Conservation (phyloP, 768 basidiomycete species). For the Mycena capillaripes region DNA sequence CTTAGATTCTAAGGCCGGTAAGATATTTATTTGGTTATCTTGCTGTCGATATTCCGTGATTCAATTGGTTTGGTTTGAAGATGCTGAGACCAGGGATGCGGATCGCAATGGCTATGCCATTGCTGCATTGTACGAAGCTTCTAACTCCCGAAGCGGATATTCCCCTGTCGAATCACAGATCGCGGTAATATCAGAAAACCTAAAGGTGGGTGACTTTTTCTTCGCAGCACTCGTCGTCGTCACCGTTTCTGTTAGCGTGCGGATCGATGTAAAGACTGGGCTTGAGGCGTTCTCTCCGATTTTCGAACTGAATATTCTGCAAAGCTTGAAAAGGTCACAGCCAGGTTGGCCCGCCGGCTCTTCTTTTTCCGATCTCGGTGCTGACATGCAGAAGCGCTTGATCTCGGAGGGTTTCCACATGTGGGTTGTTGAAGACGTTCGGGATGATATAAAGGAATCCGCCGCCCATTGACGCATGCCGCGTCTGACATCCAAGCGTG, state of each 20-base stretch:
- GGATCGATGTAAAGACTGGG: background rate
- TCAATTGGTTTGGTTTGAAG: too few relatives aligned
- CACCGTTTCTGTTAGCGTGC: background rate
- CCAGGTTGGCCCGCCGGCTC: background rate
- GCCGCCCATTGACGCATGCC: background rate
- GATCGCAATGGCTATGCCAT: background rate
- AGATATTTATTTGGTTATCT: background rate
- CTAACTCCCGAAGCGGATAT: background rate
- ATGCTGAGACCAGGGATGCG: background rate
- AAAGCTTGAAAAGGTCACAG: background rate
- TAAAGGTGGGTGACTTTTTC: background rate
- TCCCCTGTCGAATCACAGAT: background rate
- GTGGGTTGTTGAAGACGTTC: background rate
- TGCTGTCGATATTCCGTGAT: too few relatives aligned
- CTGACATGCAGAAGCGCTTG: background rate
- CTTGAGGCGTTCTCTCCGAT: too few relatives aligned
- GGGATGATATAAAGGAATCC: background rate
- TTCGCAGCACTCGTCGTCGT: background rate
- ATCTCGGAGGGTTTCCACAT: background rate
- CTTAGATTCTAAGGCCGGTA: background rate
- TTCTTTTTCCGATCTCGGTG: background rate
- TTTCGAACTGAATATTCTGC: background rate
- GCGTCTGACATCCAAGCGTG: conserved; percentile 16
- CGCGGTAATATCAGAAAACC: background rate
- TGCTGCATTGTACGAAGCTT: background rate